Conservation (phyloP, 2,329 filamentous ascomycete species). For the Endoconidiophora laricicola region DNA sequence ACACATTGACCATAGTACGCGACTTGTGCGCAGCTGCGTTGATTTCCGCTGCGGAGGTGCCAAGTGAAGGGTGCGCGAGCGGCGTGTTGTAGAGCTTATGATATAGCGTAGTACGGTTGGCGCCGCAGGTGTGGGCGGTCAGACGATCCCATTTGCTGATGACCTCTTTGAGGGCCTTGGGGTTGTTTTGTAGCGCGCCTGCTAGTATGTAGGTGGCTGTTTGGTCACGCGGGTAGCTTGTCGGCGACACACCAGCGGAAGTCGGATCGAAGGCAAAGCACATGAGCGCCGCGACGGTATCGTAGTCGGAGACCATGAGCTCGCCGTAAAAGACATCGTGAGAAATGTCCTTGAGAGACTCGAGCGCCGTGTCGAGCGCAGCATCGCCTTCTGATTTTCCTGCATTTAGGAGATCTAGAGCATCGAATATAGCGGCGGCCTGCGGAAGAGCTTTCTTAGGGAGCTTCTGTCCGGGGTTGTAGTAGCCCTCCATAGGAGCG, state of each 20-base stretch:
- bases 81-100: conserved; percentile 10
- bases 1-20: conserved; percentile 27
- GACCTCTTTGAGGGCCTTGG: conserved; percentile 38
- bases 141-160: conserved; percentile 30
- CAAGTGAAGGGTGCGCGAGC: neutral
- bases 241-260: conserved; percentile 13
- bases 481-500: conserved; percentile 29
- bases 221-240: conserved; percentile 26
- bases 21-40: conserved; percentile 21
- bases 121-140: conserved; percentile 23
- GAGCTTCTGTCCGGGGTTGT: conserved; percentile 23
- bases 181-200: conserved; percentile 47
- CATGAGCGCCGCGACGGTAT: conserved; percentile 36
- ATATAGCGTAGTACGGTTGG: conserved; percentile 13
- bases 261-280: conserved; percentile 31
- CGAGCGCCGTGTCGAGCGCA: conserved; percentile 33
- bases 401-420: conserved; percentile 31
- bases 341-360: conserved; percentile 43
- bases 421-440: conserved; percentile 26
- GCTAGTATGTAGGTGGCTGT: conserved; percentile 41
- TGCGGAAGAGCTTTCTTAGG: conserved; percentile 10
- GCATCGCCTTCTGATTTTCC: conserved; percentile 21
- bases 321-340: conserved; percentile 56
- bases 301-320: conserved; percentile 40
- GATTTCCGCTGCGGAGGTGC: conserved; percentile 10